phyloP scores from a whole-genome alignment of 192 early-diverging fungal genomes.

The Entophlyctis luteolus region DNA sequence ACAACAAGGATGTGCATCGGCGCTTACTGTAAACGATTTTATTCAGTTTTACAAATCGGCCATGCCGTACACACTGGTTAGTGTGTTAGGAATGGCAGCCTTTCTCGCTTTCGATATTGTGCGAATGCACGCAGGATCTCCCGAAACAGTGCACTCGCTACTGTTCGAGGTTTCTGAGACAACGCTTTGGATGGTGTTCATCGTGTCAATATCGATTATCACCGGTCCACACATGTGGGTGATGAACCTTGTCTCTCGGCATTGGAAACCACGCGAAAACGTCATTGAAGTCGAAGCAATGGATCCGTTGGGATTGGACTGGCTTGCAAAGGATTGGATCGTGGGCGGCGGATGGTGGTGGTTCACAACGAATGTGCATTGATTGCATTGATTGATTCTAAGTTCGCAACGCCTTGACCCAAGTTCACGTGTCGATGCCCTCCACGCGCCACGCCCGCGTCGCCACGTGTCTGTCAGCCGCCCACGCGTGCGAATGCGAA shows the following conservation, averaged over 20 bases:
- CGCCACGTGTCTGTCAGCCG: too few relatives aligned
- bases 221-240: constrained; percentile 38
- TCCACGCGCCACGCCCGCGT: too few relatives aligned
- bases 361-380: too few relatives aligned
- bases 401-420: too few relatives aligned
- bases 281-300: background rate
- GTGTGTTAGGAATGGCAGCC: constrained; percentile 3
- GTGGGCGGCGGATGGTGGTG: constrained; percentile 27
- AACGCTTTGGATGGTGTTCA: constrained; percentile 22
- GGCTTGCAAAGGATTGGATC: constrained; percentile 16
- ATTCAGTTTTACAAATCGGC: constrained; percentile 5
- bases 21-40: background rate
- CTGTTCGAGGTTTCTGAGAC: constrained; percentile 1
- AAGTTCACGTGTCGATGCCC: too few relatives aligned
- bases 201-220: constrained; percentile 23
- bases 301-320: constrained; percentile 17
- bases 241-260: constrained; percentile 13
- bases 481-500: background rate
- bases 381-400: too few relatives aligned
- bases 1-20: background rate
- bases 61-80: constrained; percentile 15
- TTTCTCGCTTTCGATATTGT: constrained; percentile 5
- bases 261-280: background rate
- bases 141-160: background rate
- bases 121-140: background rate